Evolutionary conservation across 352 stramenopile genomes (phyloP), one percentile per base, ranked within the genome.

Genomic region (Phytophthora cajani): DNA sequence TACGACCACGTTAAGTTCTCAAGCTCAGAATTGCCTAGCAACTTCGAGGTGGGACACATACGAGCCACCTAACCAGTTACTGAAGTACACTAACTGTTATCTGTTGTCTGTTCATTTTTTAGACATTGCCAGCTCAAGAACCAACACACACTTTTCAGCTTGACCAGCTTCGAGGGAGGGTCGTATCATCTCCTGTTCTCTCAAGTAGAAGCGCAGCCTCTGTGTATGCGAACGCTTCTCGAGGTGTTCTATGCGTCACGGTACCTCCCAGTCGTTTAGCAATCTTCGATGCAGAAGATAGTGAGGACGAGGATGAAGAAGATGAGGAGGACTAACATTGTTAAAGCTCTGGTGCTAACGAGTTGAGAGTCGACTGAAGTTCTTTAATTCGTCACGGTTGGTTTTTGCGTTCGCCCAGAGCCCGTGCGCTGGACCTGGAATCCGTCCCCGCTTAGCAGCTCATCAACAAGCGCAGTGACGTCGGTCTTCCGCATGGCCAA

Each of bases 241-340:
- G 84, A 53, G 85, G 85, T 1, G 71, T 91, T 51, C 27, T 93
- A 19, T 91, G 82, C 33, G 63, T 88, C 9, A 67, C 75, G 16
- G 52, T 79, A 8, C 59, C 62, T 54, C 57, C 69, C 19, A 75
- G 61, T 52, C 69, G 75, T 27, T 77, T 93, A 51, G 67, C 64
- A 30, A 66, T 93, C 30, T 79, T 87, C 14, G 86, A 93, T 58
- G 84, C 78, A 30, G 85, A 91, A 72, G 84, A 93, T 23, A 73
- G 67, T 16, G 72, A 82, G 17, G 77, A 85, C 10, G 68, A 84
- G 1, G 80, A 83, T 1, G 67, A 78, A 2, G 69, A 81, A 0
- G 68, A 84, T 3, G 65, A 50, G 9, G 55, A 70, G 5, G 67
- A 54, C 61, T 79, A 78, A 84, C 32, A 40, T 72, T 42, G 5